Evolutionary conservation across 768 basidiomycete genomes (phyloP).

Genomic region (Mycena leptocephala): DNA sequence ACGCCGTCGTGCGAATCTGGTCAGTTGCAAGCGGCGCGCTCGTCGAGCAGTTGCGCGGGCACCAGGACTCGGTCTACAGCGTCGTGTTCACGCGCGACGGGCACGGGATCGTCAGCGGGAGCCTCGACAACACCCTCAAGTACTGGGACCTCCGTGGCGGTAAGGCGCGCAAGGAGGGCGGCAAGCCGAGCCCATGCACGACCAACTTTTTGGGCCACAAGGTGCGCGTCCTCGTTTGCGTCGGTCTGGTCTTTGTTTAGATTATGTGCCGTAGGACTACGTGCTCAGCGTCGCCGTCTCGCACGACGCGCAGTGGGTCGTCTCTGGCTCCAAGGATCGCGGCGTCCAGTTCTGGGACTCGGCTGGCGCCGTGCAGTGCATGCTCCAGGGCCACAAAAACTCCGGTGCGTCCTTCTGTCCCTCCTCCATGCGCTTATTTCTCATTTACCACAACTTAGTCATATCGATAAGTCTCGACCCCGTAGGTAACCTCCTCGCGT

Average conservation of each 20-base stretch:
- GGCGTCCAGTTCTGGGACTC: slow-evolving; percentile 96
- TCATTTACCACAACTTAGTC: slow-evolving; percentile 45
- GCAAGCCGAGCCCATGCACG: slow-evolving; percentile 63
- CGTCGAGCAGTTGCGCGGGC: slow-evolving; percentile 85
- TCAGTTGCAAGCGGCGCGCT: slow-evolving; percentile 70
- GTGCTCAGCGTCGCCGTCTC: slow-evolving; percentile 68
- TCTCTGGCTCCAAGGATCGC: slow-evolving; percentile 95
- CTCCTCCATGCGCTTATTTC: no score
- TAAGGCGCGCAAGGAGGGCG: slow-evolving; percentile 62
- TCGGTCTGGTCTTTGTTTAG: not conserved
- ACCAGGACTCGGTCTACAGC: slow-evolving; percentile 89
- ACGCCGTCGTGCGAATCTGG: slow-evolving; percentile 82
- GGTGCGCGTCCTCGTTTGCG: slow-evolving; percentile 60
- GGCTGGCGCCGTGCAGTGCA: slow-evolving; percentile 86
- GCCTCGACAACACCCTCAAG: slow-evolving; percentile 91
- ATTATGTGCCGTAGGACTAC: slow-evolving; percentile 43
- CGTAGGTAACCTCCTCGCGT: slow-evolving; percentile 62
- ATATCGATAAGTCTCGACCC: slow-evolving; percentile 68
- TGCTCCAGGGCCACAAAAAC: slow-evolving; percentile 86
- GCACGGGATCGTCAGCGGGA: slow-evolving; percentile 91
- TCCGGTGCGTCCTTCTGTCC: slow-evolving; percentile 56
- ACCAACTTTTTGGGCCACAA: slow-evolving; percentile 89
- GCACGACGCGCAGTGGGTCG: slow-evolving; percentile 94
- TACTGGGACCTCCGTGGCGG: slow-evolving; percentile 88
- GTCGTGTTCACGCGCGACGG: slow-evolving; percentile 96